Percentiles rank a stretch among this genome's conserved stretches.
phyloP scores from a whole-genome alignment of 441 rosid species.

The Croton laevigatus region DNA sequence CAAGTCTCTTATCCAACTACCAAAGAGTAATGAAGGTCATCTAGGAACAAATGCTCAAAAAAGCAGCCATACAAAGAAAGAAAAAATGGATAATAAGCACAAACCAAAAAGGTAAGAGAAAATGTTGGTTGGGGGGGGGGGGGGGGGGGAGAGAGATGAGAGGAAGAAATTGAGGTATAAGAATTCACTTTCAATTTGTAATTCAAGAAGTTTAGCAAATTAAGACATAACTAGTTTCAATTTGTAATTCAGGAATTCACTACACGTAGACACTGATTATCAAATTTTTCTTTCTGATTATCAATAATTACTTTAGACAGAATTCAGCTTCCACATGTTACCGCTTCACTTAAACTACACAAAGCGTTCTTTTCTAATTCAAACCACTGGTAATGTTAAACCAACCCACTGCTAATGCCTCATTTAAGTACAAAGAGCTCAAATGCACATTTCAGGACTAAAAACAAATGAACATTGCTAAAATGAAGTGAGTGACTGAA shows the following conservation, averaged over 20 bases:
- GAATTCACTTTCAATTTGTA: not conserved
- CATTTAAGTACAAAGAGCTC: no score
- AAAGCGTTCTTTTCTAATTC: not conserved
- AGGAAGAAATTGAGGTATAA: not conserved
- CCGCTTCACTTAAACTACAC: not conserved
- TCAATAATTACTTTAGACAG: not conserved
- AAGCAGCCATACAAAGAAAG: slow-evolving; percentile 1
- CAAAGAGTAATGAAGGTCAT: not conserved
- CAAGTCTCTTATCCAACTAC: not conserved
- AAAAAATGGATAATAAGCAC: not conserved
- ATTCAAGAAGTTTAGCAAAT: not conserved
- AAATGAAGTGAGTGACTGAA: no score
- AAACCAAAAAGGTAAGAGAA: not conserved
- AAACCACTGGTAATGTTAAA: not conserved
- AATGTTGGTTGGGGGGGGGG: no score
- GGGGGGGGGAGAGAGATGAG: not conserved
- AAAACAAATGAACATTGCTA: no score
- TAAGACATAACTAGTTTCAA: not conserved
- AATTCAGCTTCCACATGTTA: not conserved
- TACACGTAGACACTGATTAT: no score
- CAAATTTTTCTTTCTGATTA: no score
- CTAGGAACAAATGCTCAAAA: not conserved
- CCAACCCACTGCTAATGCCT: no score
- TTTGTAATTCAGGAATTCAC: no score
- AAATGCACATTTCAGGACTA: no score